A percentile compares a stretch with the other conserved stretches of the same genome.
Conservation (phyloP, 495 filamentous ascomycete species). For the Penicillium antarcticum region DNA sequence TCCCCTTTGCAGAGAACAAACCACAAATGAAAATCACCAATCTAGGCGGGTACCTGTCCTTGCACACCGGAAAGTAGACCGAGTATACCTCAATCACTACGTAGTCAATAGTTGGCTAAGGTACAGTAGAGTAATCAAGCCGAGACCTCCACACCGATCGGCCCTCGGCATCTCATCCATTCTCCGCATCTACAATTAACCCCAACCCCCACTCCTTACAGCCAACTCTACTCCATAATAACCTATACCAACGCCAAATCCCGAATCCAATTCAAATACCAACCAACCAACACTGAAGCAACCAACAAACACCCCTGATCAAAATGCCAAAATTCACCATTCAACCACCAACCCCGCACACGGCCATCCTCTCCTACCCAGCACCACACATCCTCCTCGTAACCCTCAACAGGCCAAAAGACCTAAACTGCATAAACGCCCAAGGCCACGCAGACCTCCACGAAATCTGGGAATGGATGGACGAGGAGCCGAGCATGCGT, state of each 20-base stretch:
- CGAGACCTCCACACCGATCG: conserved; percentile 12
- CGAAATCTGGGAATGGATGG: conserved; percentile 54
- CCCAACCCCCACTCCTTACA: background rate
- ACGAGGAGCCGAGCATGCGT: conserved; percentile 50
- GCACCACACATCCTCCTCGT: conserved; percentile 47
- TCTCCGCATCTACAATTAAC: conserved; percentile 20
- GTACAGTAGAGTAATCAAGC: background rate
- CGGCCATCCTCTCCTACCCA: conserved; percentile 42
- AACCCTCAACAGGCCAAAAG: conserved; percentile 44
- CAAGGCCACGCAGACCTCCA: conserved; percentile 51
- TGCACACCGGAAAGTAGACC: too few species aligned
- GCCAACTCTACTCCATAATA: background rate
- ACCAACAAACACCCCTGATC: too few species aligned
- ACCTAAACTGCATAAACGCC: conserved; percentile 50
- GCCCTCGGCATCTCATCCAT: conserved; percentile 29
- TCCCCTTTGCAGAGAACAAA: too few species aligned
- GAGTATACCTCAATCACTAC: too few species aligned
- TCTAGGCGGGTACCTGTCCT: too few species aligned
- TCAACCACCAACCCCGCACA: conserved; percentile 36
- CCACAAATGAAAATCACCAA: too few species aligned
- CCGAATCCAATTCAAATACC: background rate
- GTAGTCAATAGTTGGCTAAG: too few species aligned
- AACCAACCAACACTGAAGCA: too few species aligned
- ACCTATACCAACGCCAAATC: too few species aligned
- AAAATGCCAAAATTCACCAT: conserved; percentile 27